Percentiles rank a stretch among this genome's conserved stretches.
phyloP scores from a whole-genome alignment of 176 grass and related monocot species.

The Musa schizocarpa region DNA sequence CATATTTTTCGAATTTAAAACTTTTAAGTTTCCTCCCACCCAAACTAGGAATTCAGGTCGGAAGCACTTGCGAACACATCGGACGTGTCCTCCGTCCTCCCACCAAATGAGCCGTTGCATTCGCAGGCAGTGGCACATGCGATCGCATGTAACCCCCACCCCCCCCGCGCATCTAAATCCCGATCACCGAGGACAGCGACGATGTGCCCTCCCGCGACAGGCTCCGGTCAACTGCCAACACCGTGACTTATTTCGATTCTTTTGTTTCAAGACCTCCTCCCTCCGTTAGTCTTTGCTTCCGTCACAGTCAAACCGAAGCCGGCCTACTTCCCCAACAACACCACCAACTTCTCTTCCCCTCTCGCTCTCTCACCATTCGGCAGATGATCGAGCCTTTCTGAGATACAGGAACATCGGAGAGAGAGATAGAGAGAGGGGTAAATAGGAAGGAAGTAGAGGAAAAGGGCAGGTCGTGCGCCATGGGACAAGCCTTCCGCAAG shows the following conservation, averaged over 20 bases:
- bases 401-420: neutral
- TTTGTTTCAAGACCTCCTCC: neutral
- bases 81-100: neutral
- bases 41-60: neutral
- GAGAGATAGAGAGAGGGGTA: too few species aligned
- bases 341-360: too few species aligned
- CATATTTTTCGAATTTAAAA: too few species aligned
- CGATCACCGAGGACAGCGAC: neutral
- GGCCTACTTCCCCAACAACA: neutral
- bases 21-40: too few species aligned
- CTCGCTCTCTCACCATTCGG: too few species aligned
- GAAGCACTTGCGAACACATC: neutral
- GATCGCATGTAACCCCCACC: neutral
- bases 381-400: neutral
- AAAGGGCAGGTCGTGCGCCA: conserved; percentile 3
- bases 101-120: neutral
- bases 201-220: neutral
- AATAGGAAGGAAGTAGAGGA: neutral
- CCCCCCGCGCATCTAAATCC: neutral
- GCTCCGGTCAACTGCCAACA: neutral
- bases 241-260: neutral
- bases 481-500: conserved; percentile 98
- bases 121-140: neutral
- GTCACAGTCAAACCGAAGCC: neutral
- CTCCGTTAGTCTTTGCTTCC: neutral